These are phyloP conservation scores for Amanita brunnescens DNA, from an alignment of 768 basidiomycete species.

Conservation along the genomic window DNA sequence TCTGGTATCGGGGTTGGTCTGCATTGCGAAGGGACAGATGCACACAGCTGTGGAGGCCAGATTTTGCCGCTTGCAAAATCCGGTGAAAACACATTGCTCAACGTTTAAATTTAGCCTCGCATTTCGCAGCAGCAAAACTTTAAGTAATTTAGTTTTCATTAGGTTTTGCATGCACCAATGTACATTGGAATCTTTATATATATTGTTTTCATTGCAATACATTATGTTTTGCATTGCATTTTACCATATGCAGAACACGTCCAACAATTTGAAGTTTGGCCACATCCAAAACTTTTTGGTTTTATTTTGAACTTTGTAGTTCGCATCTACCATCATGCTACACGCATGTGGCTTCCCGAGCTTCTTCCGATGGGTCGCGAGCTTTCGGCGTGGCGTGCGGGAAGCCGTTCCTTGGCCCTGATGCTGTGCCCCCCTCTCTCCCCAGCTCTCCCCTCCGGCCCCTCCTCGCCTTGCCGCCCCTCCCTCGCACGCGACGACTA, in stretches of 20 bases:
- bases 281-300: neutral
- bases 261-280: neutral
- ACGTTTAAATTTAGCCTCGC: too few relatives aligned
- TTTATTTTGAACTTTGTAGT: neutral
- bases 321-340: neutral
- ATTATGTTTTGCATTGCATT: neutral
- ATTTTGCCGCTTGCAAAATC: too few relatives aligned
- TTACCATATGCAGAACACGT: neutral
- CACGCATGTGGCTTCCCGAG: too few relatives aligned
- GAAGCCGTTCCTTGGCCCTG: too few relatives aligned
- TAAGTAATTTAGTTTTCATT: neutral
- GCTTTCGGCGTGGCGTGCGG: too few relatives aligned
- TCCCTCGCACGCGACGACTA: too few relatives aligned
- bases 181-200: neutral
- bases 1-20: conserved; percentile 13
- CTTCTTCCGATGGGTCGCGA: too few relatives aligned
- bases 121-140: neutral
- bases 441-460: too few relatives aligned
- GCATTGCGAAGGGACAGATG: neutral
- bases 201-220: neutral
- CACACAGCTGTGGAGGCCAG: too few relatives aligned
- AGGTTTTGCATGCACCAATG: neutral
- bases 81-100: too few relatives aligned
- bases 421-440: too few relatives aligned
- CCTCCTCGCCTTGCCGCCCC: too few relatives aligned